Evolutionary conservation across 2,329 filamentous ascomycete species (phyloP).

Genomic region (Dryadomyces quercivorus): DNA sequence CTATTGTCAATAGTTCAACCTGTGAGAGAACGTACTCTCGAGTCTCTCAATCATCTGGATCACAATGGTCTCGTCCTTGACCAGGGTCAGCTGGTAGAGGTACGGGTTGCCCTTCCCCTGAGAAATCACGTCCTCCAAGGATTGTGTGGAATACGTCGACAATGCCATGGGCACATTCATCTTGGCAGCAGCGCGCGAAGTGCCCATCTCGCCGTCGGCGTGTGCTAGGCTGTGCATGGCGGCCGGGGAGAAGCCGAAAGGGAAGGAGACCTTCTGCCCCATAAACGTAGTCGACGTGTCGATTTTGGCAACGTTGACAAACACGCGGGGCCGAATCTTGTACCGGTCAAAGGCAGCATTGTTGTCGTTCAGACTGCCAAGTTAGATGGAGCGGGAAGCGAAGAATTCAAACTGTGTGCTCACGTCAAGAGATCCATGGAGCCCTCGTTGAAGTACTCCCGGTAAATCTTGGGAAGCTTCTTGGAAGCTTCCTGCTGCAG

Average conservation of each 20-base stretch:
- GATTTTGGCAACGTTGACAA: constrained; percentile 16
- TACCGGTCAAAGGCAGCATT: background rate
- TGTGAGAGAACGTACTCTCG: background rate
- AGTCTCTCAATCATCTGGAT: background rate
- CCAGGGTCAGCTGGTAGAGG: constrained; percentile 7
- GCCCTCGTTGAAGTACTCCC: background rate
- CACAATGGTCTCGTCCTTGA: background rate
- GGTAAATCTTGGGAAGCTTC: background rate
- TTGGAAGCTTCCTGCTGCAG: background rate
- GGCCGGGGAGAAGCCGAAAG: constrained; percentile 39
- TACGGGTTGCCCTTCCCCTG: constrained; percentile 28
- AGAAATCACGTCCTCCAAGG: constrained; percentile 31
- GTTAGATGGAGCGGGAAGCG: no score
- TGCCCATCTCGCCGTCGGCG: constrained; percentile 34
- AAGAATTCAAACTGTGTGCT: background rate
- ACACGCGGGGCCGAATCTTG: background rate
- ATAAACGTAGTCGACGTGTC: background rate
- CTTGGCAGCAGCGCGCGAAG: background rate
- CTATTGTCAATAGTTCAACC: background rate
- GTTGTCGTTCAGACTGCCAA: background rate
- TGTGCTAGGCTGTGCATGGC: constrained; percentile 41
- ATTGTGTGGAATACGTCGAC: constrained; percentile 31
- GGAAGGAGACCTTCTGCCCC: constrained; percentile 13
- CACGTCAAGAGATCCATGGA: background rate
- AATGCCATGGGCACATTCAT: constrained; percentile 27